Evolutionary conservation across 2,329 filamentous ascomycete species (phyloP), one percentile per base, ranked within the genome.

Genomic region (Aurifilum marmelostoma): DNA sequence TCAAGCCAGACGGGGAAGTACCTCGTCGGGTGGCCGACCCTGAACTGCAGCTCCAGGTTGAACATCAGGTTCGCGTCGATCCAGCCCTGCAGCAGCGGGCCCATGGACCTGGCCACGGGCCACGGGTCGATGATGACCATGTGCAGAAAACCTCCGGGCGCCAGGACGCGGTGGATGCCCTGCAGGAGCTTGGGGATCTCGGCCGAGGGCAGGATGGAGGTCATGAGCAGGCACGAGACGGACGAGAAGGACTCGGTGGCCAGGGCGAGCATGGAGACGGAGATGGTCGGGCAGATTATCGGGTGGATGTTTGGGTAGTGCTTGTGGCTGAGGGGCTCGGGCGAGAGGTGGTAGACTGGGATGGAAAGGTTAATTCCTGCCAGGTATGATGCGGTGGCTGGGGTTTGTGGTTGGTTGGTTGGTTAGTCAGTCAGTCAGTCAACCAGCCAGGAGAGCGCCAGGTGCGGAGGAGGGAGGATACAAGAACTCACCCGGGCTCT

Each of bases 71-170:
- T 81, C 3, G 86, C 82, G 58, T 90, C 87, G 2, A 92, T 79
- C 90, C 90, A 92, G 0, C 80, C 76, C 47, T 85, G 81, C 74
- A 92, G 79, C 1, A 80, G 79, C 0, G 87, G 87, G 0, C 90
- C 90, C 32, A 88, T 80, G 0, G 85, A 88, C 1, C 81, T 78
- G 3, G 84, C 79, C 0, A 85, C 80, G 0, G 90, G 90, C 9
- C 85, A 79, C 0, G 90, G 88, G 68, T 92, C 88, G 71, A 92
- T 86, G 24, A 92, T 78, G 0, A 85, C 84, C 21, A 92, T 77
- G 69, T 89, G 84, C 16, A 92, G 76, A 27, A 81, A 79, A 1
- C 89, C 89, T 0, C 84, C 83, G 0, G n/a, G 83, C 3, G 82
- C 79, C 2, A 92, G 82, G 41, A 85, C 83, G 32, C 84, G 84